Conservation (phyloP, 345 rosid species). For the Salix brachista region DNA sequence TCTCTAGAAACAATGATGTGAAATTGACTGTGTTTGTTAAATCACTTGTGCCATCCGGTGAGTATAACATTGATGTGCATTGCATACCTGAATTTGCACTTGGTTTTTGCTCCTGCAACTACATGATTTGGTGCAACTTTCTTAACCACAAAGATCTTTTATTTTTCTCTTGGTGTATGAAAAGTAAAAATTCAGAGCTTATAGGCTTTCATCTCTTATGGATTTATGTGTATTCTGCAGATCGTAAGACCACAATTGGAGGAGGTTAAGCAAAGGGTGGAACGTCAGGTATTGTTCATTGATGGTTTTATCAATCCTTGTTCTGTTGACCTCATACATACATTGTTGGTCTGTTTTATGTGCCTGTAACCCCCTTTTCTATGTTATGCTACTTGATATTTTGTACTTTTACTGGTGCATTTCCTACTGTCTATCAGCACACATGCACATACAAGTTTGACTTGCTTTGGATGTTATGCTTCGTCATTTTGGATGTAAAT, state of each 20-base stretch:
- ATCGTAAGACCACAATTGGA: constrained; percentile 62
- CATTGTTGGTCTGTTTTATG: neutral
- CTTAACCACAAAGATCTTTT: neutral
- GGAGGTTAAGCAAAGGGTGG: constrained; percentile 52
- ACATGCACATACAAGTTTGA: neutral
- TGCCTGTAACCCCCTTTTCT: neutral
- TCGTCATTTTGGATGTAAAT: neutral
- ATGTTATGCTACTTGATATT: neutral
- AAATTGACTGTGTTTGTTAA: neutral
- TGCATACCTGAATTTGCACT: neutral
- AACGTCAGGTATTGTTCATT: constrained; percentile 45
- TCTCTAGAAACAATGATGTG: neutral
- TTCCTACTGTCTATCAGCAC: neutral
- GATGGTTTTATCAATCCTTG: neutral
- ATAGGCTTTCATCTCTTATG: neutral
- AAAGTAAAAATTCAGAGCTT: neutral
- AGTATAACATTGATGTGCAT: neutral
- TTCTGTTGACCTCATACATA: neutral
- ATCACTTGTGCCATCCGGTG: neutral
- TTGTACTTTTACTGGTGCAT: neutral
- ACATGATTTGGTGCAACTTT: neutral
- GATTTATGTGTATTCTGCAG: constrained; percentile 45
- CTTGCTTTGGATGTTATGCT: neutral
- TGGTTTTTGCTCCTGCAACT: neutral
- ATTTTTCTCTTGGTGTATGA: neutral